Evolutionary conservation across 106 monocot species (phyloP), one percentile per base, ranked within the genome.

Genomic region (Xerophyta viscosa): DNA sequence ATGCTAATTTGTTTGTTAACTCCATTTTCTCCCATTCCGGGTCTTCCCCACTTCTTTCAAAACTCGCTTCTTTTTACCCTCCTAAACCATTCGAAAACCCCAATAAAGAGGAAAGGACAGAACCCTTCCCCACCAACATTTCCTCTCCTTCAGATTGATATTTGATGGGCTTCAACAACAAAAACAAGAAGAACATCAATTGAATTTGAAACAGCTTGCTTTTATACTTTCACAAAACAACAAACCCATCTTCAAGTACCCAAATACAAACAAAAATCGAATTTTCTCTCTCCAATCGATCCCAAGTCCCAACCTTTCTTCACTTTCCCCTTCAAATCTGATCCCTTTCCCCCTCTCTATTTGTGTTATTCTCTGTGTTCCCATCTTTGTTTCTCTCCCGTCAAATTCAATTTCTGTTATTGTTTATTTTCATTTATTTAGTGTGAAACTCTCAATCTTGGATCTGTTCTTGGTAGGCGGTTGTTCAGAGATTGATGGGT

Each of bases 61-160:
- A 28, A 2, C 1, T 18, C 10, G 42, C 28, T 48, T 55, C 24
- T 61, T 62, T 60, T 46, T 50, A 24, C 59, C 70, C 67, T 73
- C 68, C 66, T 47, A 60, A 75, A 80, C 72, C 68, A 76, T 80
- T 80, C 76, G 79, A 75, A 76, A 72, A 77, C 76, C 70, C 72
- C 71, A 62, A 75, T 71, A 71, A 68, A 76, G 66, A 61, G 45
- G 27, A 22, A 20, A 20, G 12, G 2, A 25, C 17, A 26, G 27
- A 29, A 42, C 48, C 24, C 44, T 13, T 30, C 41, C 44, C 42
- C 53, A 31, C 37, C 28, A 12, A 42, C 24, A 37, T 0, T 3
- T 41, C 39, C 2, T 36, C 33, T 11, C 11, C 33, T 11, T 36
- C 39, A 10, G 2, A 10, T 39, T 15, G 3, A 10, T 39, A 10